phyloP scores from a whole-genome alignment of 1,139 yeast genomes.

The Debaryomycetaceae sp. region DNA sequence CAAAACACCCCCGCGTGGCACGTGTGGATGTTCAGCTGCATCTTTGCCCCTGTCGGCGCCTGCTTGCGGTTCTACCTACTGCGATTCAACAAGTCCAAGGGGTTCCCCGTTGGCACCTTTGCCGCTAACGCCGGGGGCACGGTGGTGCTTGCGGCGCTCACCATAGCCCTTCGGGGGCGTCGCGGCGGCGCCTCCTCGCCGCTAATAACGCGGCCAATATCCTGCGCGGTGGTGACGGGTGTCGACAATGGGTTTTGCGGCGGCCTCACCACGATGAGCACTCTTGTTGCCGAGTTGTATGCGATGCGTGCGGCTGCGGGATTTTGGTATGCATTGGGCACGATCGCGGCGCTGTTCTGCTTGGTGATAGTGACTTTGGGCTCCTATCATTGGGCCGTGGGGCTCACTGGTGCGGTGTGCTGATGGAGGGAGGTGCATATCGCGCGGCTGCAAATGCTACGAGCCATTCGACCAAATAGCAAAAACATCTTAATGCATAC shows the following conservation, averaged over 20 bases:
- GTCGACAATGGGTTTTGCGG: conserved; percentile 75
- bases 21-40: conserved; percentile 54
- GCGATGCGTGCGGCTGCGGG: conserved; percentile 26
- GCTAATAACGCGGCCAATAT: conserved; percentile 16
- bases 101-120: conserved; percentile 75
- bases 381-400: conserved; percentile 48
- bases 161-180: conserved; percentile 48
- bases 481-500: no score
- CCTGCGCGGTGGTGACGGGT: conserved; percentile 55
- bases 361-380: conserved; percentile 48
- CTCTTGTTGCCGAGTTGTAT: conserved; percentile 66
- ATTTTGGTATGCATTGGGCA: conserved; percentile 36
- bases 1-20: conserved; percentile 47
- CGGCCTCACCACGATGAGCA: conserved; percentile 69
- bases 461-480: no score
- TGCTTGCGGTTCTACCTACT: conserved; percentile 53
- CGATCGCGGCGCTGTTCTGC: conserved; percentile 36
- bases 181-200: conserved; percentile 5
- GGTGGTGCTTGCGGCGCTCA: conserved; percentile 49
- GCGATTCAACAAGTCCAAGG: conserved; percentile 24
- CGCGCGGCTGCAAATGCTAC: no score
- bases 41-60: conserved; percentile 69
- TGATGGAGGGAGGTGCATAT: no score
- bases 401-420: conserved; percentile 28
- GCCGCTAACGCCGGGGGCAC: conserved; percentile 62